phyloP scores from a whole-genome alignment of 2,329 filamentous ascomycete species.

The Trichoderma afroharzianum region DNA sequence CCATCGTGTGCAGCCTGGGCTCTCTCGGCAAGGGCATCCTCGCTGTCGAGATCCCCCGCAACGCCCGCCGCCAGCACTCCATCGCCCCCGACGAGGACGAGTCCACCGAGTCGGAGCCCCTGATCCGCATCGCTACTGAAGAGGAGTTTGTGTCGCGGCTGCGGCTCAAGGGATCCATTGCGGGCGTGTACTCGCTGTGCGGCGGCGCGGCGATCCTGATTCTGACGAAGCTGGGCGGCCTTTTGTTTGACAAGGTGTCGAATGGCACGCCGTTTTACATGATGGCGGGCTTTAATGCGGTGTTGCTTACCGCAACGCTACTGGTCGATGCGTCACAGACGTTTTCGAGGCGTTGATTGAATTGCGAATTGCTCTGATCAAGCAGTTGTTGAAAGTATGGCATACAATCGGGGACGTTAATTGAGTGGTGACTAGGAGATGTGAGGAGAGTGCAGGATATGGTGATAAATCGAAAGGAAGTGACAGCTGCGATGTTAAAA shows the following conservation, averaged over 20 bases:
- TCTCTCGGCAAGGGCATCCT: conserved; percentile 79
- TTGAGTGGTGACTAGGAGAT: not conserved
- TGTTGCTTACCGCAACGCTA: conserved; percentile 59
- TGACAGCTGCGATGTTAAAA: not conserved
- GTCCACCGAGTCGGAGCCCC: conserved; percentile 39
- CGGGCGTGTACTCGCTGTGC: conserved; percentile 87
- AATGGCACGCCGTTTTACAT: conserved; percentile 86
- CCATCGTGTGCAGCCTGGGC: conserved; percentile 93
- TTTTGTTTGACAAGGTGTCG: conserved; percentile 73
- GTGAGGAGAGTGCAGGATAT: not conserved
- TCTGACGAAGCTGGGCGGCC: conserved; percentile 85
- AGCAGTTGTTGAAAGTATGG: not conserved
- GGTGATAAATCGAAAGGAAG: not conserved
- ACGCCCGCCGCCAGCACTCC: conserved; percentile 25
- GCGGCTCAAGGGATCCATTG: conserved; percentile 84
- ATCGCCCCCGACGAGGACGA: conserved; percentile 38
- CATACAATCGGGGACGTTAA: not conserved
- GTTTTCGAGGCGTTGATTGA: conserved; percentile 27
- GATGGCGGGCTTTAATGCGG: conserved; percentile 82
- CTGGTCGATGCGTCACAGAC: conserved; percentile 46
- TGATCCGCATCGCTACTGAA: conserved; percentile 33
- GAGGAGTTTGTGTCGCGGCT: conserved; percentile 45
- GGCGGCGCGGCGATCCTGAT: conserved; percentile 87
- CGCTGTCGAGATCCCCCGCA: conserved; percentile 40
- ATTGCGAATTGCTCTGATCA: not conserved